Evolutionary conservation across 495 filamentous ascomycete genomes (phyloP).

Genomic region (Hapsidospora chrysogenum): DNA sequence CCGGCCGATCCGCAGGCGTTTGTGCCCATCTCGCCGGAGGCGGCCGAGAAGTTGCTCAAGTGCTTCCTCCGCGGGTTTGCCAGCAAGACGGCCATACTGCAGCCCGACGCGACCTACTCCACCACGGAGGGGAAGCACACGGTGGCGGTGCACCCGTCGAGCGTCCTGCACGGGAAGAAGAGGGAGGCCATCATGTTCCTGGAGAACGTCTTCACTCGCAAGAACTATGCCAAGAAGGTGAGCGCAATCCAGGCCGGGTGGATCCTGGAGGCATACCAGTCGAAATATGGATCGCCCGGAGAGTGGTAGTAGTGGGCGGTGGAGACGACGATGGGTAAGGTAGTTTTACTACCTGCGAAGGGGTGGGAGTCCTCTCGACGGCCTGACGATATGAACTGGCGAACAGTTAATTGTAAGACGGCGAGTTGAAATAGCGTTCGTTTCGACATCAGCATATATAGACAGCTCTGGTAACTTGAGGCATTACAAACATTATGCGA

Average conservation of each 20-base stretch:
- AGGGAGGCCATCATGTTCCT: slow-evolving; percentile 90
- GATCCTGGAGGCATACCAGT: slow-evolving; percentile 53
- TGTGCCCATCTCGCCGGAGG: slow-evolving; percentile 29
- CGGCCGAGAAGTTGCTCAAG: slow-evolving; percentile 44
- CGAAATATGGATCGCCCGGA: no score
- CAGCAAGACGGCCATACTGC: slow-evolving; percentile 65
- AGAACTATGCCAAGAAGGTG: slow-evolving; percentile 79
- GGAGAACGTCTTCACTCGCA: slow-evolving; percentile 88
- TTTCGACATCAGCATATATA: no score
- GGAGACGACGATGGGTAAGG: no score
- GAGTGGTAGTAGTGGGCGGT: no score
- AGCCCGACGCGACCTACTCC: slow-evolving; percentile 70
- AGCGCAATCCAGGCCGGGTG: slow-evolving; percentile 77
- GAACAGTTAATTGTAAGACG: no score
- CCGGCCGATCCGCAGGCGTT: slow-evolving; percentile 32
- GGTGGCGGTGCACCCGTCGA: slow-evolving; percentile 80
- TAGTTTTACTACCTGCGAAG: no score
- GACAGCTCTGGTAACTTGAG: no score
- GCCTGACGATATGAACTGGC: no score
- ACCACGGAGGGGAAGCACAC: slow-evolving; percentile 71
- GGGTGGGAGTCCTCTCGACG: no score
- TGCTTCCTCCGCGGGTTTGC: slow-evolving; percentile 72
- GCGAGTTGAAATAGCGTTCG: no score
- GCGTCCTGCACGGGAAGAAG: slow-evolving; percentile 71
- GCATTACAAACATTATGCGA: no score